phyloP scores from a whole-genome alignment of 305 asterid genomes.

The Fraxinus sp. region DNA sequence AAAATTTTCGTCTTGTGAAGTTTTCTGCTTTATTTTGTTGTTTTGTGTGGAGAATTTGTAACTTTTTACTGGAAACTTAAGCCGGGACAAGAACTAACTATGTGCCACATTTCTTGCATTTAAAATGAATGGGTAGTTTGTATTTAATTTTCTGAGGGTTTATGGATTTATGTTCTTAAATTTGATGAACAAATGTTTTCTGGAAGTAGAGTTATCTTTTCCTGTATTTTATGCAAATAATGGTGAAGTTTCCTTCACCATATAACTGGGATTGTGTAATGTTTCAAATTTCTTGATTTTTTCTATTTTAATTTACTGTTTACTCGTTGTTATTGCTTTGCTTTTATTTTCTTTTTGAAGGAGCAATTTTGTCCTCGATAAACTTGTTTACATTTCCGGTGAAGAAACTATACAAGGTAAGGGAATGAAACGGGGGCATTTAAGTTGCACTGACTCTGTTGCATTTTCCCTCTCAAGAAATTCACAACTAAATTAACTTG shows the following conservation, averaged over 20 bases:
- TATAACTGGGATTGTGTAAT: neutral
- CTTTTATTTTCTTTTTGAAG: neutral
- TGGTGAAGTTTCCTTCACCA: neutral
- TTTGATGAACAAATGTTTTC: neutral
- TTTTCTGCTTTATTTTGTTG: slow-evolving; percentile 3
- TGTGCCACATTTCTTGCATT: slow-evolving; percentile 17
- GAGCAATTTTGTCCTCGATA: slow-evolving; percentile 1
- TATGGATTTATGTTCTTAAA: neutral
- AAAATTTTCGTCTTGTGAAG: neutral
- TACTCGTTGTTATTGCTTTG: neutral
- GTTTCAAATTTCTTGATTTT: neutral
- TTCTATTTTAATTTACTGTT: neutral
- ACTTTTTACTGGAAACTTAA: neutral
- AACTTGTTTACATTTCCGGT: neutral
- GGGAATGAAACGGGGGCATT: slow-evolving; percentile 6
- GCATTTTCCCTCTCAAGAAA: neutral
- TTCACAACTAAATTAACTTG: neutral
- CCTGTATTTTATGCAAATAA: neutral
- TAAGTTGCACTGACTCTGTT: slow-evolving; percentile 8
- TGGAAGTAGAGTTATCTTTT: neutral
- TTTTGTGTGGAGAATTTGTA: slow-evolving; percentile 10
- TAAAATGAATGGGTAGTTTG: slow-evolving; percentile 12
- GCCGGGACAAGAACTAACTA: slow-evolving; percentile 20
- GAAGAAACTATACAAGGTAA: slow-evolving; percentile 10
- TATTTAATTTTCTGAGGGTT: neutral